Evolutionary conservation across 1,284 basidiomycete species (phyloP).

Genomic region (Salmacisia buchloeana): DNA sequence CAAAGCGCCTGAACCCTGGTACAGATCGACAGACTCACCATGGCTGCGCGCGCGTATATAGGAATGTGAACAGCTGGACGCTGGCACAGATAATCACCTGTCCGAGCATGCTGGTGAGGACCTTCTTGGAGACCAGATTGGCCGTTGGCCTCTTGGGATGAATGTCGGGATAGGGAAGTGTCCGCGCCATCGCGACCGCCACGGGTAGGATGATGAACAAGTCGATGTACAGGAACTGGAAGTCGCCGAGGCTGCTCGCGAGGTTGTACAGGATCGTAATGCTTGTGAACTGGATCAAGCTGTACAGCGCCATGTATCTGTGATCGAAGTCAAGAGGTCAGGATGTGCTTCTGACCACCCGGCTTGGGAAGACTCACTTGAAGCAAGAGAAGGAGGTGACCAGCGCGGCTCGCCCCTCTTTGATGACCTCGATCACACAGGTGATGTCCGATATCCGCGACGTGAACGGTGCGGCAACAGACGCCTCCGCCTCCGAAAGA

Average conservation of each 20-base stretch:
- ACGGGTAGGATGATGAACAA: conserved; percentile 95
- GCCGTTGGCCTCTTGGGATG: conserved; percentile 89
- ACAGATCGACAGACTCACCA: conserved; percentile 59
- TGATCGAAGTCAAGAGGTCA: conserved; percentile 75
- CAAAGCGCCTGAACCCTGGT: background rate
- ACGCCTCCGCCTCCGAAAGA: conserved; percentile 93
- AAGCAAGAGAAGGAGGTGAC: conserved; percentile 99
- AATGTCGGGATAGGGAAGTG: conserved; percentile 74
- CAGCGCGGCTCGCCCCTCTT: conserved; percentile 77
- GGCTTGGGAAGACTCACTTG: conserved; percentile 72
- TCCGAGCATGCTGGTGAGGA: conserved; percentile 85
- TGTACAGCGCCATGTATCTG: conserved; percentile 63
- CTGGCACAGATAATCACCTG: conserved; percentile 82
- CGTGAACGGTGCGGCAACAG: conserved; percentile 98
- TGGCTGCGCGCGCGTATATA: conserved; percentile 75
- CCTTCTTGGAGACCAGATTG: conserved; percentile 91
- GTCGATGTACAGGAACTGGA: conserved; percentile 95
- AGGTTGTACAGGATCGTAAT: conserved; percentile 93
- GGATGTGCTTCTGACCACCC: conserved; percentile 56
- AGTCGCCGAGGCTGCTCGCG: conserved; percentile 91
- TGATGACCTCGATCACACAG: conserved; percentile 93
- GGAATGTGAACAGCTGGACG: conserved; percentile 79
- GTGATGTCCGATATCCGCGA: conserved; percentile 88
- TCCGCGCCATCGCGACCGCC: conserved; percentile 89
- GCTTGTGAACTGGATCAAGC: conserved; percentile 58